Evolutionary conservation across 2,329 filamentous ascomycete species (phyloP), one percentile per base, ranked within the genome.

Genomic region (Cladophialophora exuberans): DNA sequence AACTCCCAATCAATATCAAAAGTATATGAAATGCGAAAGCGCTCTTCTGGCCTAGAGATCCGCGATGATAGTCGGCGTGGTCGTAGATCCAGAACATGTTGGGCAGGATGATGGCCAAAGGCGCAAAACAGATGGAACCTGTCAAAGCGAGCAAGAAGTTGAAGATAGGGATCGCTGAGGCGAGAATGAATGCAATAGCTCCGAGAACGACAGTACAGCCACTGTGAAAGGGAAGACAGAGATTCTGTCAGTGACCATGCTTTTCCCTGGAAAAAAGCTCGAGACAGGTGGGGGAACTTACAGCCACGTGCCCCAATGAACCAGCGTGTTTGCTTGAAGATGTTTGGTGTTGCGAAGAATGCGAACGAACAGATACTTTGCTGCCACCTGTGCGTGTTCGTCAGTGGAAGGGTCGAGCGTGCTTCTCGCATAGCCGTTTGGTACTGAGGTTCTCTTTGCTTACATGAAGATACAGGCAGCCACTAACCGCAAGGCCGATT

Each of bases 281-380:
- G 17, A 11, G 31, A 33, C n/a, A n/a, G n/a, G n/a, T n/a, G n/a
- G n/a, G n/a, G 15, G 31, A 9, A 38, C 35, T 38, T 13, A 38
- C 0, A 82, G 63, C 80, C 80, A 83, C 0, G 74, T 77, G 0
- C 62, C 66, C 79, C 79, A 82, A 59, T 83, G 80, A 0, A 77
- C 63, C 7, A 72, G 5, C 0, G 76, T 78, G 65, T 81, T 81
- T 15, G 70, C 66, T 60, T 80, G 77, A 3, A 83, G 68, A 62
- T 83, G 80, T 3, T 57, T 64, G 1, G 78, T 77, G 57, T 78
- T 71, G 9, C 80, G 73, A n/a, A 83, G 68, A 15, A 82, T 73
- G 3, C 80, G 77, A 10, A 83, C 79, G 62, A 83, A 83, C 43
- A 81, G 65, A 60, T 82, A 82, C 62, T 83, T 83, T 1, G 78